These are phyloP conservation scores for Claviceps sp. DNA, from an alignment of 2,329 filamentous ascomycete genomes.

Conservation along the genomic window DNA sequence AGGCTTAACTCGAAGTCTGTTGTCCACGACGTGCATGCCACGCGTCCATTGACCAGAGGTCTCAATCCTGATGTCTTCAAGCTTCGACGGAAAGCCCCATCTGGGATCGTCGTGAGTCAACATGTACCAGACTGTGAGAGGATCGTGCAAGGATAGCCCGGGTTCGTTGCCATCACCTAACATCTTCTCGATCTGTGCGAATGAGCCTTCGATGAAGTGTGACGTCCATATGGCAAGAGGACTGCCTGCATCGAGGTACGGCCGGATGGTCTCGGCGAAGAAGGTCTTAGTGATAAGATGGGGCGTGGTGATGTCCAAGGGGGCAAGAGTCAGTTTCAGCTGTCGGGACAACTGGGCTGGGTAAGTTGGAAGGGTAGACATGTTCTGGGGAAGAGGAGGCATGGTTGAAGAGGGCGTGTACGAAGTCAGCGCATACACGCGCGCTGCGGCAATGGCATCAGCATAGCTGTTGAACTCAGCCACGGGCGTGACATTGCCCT, in stretches of 20 bases:
- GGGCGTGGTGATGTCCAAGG: conserved; percentile 62
- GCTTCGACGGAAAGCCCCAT: conserved; percentile 44
- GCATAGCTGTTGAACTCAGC: conserved; percentile 96
- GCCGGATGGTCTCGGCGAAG: conserved; percentile 42
- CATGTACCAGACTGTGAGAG: conserved; percentile 67
- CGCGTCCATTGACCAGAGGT: conserved; percentile 88
- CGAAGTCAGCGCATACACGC: conserved; percentile 66
- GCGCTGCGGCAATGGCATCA: conserved; percentile 64
- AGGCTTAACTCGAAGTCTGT: conserved; percentile 44
- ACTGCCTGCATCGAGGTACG: conserved; percentile 46
- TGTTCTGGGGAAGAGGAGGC: conserved; percentile 47
- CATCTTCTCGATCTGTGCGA: conserved; percentile 52
- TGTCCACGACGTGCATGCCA: conserved; percentile 79
- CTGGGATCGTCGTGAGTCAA: conserved; percentile 44
- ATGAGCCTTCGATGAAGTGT: conserved; percentile 59
- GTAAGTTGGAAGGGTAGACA: conserved; percentile 44
- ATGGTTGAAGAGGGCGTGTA: conserved; percentile 64
- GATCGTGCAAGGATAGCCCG: conserved; percentile 61
- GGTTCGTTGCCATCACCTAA: conserved; percentile 43
- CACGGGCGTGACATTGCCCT: conserved; percentile 73
- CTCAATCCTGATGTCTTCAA: conserved; percentile 80
- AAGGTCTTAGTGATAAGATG: conserved; percentile 51
- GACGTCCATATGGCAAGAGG: conserved; percentile 62
- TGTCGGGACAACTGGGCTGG: conserved; percentile 47
- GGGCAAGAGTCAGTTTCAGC: conserved; percentile 58